These are phyloP conservation scores for Dendryphion nanum DNA, from an alignment of 2,329 filamentous ascomycete genomes.

Conservation along the genomic window DNA sequence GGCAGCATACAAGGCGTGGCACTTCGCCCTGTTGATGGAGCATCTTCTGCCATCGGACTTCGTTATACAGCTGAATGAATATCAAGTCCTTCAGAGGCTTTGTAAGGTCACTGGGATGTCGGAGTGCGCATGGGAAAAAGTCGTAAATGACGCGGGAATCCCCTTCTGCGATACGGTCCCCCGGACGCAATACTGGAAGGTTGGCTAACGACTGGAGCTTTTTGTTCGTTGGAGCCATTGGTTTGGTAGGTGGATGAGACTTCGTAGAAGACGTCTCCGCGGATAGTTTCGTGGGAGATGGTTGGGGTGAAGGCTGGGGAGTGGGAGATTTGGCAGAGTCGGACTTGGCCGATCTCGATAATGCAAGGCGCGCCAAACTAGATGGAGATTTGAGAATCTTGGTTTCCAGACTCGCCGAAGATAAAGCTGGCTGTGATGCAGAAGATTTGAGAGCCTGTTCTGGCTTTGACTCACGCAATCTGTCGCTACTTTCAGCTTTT, in stretches of 20 bases:
- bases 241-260: not conserved
- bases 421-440: constrained; percentile 25
- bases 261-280: constrained; percentile 1
- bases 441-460: constrained; percentile 27
- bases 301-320: constrained; percentile 7
- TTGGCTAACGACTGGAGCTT: constrained; percentile 41
- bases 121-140: constrained; percentile 55
- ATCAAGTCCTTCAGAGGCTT: constrained; percentile 54
- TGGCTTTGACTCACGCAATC: constrained; percentile 22
- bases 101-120: constrained; percentile 23
- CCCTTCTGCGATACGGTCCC: constrained; percentile 69
- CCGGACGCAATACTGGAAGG: constrained; percentile 43
- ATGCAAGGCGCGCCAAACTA: constrained; percentile 17
- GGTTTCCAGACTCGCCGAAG: constrained; percentile 13
- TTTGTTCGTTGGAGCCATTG: constrained; percentile 11
- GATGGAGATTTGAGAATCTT: constrained; percentile 20
- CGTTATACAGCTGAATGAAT: constrained; percentile 69
- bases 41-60: constrained; percentile 90
- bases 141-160: constrained; percentile 74
- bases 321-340: constrained; percentile 16
- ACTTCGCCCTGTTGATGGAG: constrained; percentile 88
- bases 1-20: constrained; percentile 85
- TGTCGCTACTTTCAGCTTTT: constrained; percentile 29
- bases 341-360: constrained; percentile 23
- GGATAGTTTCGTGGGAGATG: constrained; percentile 5